Percentiles rank a stretch among this genome's conserved stretches.
Evolutionary conservation across 2,329 filamentous ascomycete genomes (phyloP).

Genomic region (Fusarium protoensiforme): DNA sequence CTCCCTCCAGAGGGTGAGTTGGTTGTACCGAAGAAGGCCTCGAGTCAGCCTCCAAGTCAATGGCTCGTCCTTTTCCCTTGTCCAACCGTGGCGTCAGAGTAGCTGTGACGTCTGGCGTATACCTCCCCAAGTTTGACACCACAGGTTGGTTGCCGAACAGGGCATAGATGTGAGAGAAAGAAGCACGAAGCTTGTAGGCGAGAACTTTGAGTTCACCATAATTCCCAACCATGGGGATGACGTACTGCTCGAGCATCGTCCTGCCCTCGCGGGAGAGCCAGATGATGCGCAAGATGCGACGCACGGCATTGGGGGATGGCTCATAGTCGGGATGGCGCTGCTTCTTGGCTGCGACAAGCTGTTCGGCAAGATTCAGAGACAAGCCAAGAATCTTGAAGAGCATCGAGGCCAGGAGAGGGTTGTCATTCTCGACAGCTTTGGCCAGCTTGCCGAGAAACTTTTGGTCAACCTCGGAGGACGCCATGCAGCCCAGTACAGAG

Average conservation of each 20-base stretch:
- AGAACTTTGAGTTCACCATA: slow-evolving; percentile 89
- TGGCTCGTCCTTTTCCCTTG: slow-evolving; percentile 63
- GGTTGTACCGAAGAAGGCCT: slow-evolving; percentile 60
- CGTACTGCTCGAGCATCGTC: slow-evolving; percentile 85
- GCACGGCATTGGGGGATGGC: slow-evolving; percentile 81
- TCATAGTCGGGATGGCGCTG: slow-evolving; percentile 83
- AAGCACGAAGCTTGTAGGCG: slow-evolving; percentile 90
- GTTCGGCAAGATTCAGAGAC: slow-evolving; percentile 86
- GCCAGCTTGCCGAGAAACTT: slow-evolving; percentile 95
- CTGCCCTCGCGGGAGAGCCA: slow-evolving; percentile 95
- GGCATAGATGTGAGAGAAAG: slow-evolving; percentile 96
- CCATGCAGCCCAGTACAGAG: slow-evolving; percentile 69
- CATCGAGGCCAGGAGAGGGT: slow-evolving; percentile 81
- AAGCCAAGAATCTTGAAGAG: slow-evolving; percentile 93
- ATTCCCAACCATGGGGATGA: slow-evolving; percentile 84
- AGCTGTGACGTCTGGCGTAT: slow-evolving; percentile 59
- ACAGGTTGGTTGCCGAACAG: slow-evolving; percentile 93
- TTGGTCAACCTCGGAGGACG: slow-evolving; percentile 95
- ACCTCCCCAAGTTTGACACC: slow-evolving; percentile 70
- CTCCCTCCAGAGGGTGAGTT: slow-evolving; percentile 65
- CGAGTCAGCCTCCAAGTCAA: slow-evolving; percentile 53
- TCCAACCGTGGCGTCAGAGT: slow-evolving; percentile 48
- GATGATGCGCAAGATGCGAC: slow-evolving; percentile 88
- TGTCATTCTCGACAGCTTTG: slow-evolving; percentile 79
- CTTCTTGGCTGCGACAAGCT: slow-evolving; percentile 85